phyloP scores from a whole-genome alignment of 257 asterid genomes.

The Lantana camara region DNA sequence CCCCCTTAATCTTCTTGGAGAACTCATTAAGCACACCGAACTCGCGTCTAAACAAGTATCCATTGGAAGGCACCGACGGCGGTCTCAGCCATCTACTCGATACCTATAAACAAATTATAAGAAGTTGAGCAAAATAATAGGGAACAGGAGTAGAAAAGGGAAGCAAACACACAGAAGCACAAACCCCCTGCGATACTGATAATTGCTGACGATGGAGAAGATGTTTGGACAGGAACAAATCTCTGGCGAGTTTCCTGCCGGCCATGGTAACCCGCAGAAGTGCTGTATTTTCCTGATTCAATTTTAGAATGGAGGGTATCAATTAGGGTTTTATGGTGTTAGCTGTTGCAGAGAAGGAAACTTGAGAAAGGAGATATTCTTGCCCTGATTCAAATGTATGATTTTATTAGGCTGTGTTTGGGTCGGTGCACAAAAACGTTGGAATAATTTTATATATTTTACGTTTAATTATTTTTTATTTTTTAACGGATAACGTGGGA shows the following conservation, averaged over 20 bases:
- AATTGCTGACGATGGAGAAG: slow-evolving; percentile 46
- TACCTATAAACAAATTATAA: slow-evolving; percentile 35
- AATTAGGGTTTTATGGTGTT: slow-evolving; percentile 20
- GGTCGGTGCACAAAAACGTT: background rate
- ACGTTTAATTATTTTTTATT: no score
- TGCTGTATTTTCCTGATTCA: background rate
- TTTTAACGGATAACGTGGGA: no score
- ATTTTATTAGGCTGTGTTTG: background rate
- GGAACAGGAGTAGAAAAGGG: background rate
- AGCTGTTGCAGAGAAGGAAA: background rate
- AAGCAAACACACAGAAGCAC: background rate
- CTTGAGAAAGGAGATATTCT: slow-evolving; percentile 24
- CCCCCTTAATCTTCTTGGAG: slow-evolving; percentile 73
- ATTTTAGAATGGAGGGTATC: background rate
- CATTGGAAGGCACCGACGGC: slow-evolving; percentile 37
- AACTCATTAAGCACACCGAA: slow-evolving; percentile 73
- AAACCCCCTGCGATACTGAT: slow-evolving; percentile 49
- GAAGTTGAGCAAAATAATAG: background rate
- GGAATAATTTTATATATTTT: no score
- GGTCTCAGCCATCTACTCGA: slow-evolving; percentile 35
- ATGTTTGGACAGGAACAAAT: slow-evolving; percentile 53
- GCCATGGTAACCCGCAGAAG: slow-evolving; percentile 46
- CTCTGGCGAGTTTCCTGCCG: slow-evolving; percentile 64
- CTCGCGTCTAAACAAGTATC: slow-evolving; percentile 50
- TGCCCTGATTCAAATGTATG: slow-evolving; percentile 16